Evolutionary conservation across 2,329 filamentous ascomycete genomes (phyloP).

Genomic region (Botrytis pseudocinerea): DNA sequence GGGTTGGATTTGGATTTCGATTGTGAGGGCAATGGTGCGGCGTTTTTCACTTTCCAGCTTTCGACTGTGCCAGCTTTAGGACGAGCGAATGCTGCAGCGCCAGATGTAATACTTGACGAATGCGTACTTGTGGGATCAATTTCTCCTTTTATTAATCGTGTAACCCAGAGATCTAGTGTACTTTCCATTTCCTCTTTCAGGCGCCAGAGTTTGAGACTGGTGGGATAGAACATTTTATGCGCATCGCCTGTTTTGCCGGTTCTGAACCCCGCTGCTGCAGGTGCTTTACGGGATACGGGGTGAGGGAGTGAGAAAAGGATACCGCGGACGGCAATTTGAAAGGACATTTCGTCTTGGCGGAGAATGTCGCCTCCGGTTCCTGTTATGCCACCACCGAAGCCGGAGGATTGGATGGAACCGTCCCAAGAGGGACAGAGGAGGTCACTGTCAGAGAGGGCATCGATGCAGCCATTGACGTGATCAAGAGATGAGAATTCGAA

Average conservation of each 20-base stretch:
- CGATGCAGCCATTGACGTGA: slow-evolving; percentile 80
- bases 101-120: slow-evolving; percentile 46
- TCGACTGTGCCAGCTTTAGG: slow-evolving; percentile 42
- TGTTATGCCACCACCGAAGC: slow-evolving; percentile 50
- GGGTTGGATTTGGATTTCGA: not conserved
- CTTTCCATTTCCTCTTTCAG: slow-evolving; percentile 79
- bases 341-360: slow-evolving; percentile 90
- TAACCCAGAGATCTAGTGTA: slow-evolving; percentile 68
- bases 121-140: slow-evolving; percentile 23
- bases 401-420: slow-evolving; percentile 63
- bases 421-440: slow-evolving; percentile 75
- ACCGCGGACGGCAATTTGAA: slow-evolving; percentile 86
- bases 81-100: slow-evolving; percentile 52
- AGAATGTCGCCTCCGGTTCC: slow-evolving; percentile 70
- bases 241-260: slow-evolving; percentile 55
- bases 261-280: slow-evolving; percentile 39
- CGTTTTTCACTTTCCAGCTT: slow-evolving; percentile 39
- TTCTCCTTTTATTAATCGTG: slow-evolving; percentile 59
- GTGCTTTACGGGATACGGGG: slow-evolving; percentile 73
- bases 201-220: slow-evolving; percentile 79
- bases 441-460: slow-evolving; percentile 84
- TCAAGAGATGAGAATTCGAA: slow-evolving; percentile 66
- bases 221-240: slow-evolving; percentile 91
- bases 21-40: not conserved
- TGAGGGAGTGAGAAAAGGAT: slow-evolving; percentile 80